Evolutionary conservation across 305 asterid species (phyloP).

Genomic region (Solanum hybrid): DNA sequence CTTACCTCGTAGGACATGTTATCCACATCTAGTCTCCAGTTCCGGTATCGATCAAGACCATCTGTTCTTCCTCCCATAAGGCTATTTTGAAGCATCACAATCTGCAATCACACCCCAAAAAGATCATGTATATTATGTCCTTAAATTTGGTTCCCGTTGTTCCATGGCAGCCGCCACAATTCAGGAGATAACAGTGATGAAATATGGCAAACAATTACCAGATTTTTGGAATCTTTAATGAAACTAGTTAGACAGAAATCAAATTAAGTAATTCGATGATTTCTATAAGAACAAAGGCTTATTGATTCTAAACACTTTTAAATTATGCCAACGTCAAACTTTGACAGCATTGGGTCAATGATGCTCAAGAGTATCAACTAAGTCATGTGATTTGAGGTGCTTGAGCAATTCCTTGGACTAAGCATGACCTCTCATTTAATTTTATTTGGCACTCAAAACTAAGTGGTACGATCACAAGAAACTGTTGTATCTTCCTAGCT

Average conservation of each 20-base stretch:
- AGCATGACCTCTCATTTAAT: neutral
- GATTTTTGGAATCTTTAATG: neutral
- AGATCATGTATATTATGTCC: neutral
- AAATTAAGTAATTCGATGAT: neutral
- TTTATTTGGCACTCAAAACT: neutral
- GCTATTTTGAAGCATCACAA: constrained; percentile 68
- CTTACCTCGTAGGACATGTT: constrained; percentile 88
- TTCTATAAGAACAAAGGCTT: neutral
- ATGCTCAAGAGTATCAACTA: neutral
- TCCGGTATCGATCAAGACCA: constrained; percentile 52
- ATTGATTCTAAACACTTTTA: neutral
- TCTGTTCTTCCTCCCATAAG: constrained; percentile 60
- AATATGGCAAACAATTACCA: neutral
- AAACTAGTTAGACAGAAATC: neutral
- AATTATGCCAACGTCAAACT: neutral
- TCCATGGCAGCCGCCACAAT: neutral
- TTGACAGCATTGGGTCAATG: neutral
- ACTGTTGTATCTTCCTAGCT: neutral
- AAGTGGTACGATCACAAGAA: neutral
- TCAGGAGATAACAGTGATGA: neutral
- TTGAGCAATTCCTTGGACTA: neutral
- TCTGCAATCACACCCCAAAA: constrained; percentile 33
- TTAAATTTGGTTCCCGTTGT: neutral
- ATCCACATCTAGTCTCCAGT: constrained; percentile 77
- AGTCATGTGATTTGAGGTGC: neutral